Conservation (phyloP, 345 rosid species). For the Balakata baccata region DNA sequence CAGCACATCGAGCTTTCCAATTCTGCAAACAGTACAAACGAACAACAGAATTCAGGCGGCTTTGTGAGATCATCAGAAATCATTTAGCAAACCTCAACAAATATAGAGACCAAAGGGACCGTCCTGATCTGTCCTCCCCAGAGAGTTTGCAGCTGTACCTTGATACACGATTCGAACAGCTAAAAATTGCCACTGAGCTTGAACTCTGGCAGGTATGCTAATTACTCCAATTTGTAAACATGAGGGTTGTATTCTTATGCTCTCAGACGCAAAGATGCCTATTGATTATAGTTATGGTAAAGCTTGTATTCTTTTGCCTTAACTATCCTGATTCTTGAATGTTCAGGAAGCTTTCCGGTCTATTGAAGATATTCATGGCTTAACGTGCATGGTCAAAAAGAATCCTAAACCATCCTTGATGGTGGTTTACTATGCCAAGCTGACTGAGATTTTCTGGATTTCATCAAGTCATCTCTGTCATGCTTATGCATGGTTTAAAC, state of each 20-base stretch:
- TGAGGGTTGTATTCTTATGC: neutral
- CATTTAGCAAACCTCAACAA: conserved; percentile 90
- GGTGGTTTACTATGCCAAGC: conserved; percentile 93
- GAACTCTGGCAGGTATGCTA: conserved; percentile 83
- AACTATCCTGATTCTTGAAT: conserved; percentile 13
- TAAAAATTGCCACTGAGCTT: conserved; percentile 91
- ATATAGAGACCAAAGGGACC: conserved; percentile 96
- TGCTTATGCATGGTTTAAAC: conserved; percentile 97
- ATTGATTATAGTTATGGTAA: neutral
- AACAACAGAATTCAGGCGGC: conserved; percentile 89
- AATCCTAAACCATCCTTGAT: conserved; percentile 85
- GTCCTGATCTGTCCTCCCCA: conserved; percentile 94
- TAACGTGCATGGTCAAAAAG: conserved; percentile 96
- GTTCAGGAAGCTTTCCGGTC: conserved; percentile 96
- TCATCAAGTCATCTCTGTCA: conserved; percentile 91
- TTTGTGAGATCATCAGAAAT: conserved; percentile 93
- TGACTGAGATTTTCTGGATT: conserved; percentile 91
- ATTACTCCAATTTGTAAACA: neutral
- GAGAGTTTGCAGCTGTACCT: conserved; percentile 91
- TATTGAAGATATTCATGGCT: conserved; percentile 86
- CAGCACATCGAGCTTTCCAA: conserved; percentile 95
- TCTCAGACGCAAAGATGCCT: neutral
- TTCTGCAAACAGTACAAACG: conserved; percentile 95
- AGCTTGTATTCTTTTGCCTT: neutral
- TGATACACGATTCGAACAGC: conserved; percentile 96